Base-by-base conservation (phyloP, 768 basidiomycete species). In the Coprinopsis cinerea region DNA sequence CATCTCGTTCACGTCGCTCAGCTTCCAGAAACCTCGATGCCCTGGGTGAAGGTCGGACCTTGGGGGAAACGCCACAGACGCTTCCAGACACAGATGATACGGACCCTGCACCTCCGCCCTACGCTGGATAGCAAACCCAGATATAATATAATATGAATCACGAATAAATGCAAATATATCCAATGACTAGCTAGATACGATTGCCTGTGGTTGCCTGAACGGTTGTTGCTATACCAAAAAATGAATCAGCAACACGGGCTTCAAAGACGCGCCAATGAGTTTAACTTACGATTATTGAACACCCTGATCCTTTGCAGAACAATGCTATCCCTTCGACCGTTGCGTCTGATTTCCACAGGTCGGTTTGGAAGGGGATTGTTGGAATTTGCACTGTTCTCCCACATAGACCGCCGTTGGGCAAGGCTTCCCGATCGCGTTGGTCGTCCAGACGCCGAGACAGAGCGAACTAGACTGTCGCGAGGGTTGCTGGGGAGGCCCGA, bases 1-100 rank as follows among this genome's bases (percentile, higher is more conserved):
- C 53, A 24, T 25, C 52, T 13, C 50, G 32, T n/a, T 9, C 43
- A 9, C 36, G 52, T 36, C 28, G 35, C 24, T 56, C 57, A 39
- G 27, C 25, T 27, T 44, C 47, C 20, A 41, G 28, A 24, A 7
- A 41, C 24, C 20, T 30, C 14, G 48, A 30, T 5, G 13, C 42
- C 2, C 17, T 26, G 2, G 32, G 43, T n/a, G 30, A 50, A 23
- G 43, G 36, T 3, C 28, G 28, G 30, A 17, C 36, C 7, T 27
- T 39, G 36, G 24, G 17, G 30, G 53, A 47, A 23, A 32, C 20
- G 13, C 56, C 57, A 3, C 41, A 24, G 7, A 20, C 36, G 15
- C 41, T 17, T 9, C 6, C 6, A 13, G 37, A 40, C 11, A 7
- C 11, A 20, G 41, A 17, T 22, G 24, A 43, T 11, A 18, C 18